Conservation (phyloP, 192 early-diverging fungal species). For the Coemansia sp. region DNA sequence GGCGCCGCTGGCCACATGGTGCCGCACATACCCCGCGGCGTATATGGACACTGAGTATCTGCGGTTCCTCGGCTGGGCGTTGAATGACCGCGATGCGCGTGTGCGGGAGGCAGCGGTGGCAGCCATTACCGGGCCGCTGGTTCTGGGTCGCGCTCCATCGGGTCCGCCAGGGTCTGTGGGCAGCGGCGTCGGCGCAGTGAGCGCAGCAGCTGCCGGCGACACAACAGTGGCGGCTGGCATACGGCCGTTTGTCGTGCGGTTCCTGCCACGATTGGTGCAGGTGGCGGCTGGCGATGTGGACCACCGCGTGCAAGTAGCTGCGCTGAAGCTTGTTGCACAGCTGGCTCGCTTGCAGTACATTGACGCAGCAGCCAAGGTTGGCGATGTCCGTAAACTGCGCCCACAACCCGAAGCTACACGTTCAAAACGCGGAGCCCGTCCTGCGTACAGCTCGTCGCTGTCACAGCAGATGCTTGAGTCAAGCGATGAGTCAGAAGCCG, state of each 20-base stretch:
- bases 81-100: slow-evolving; percentile 75
- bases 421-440: slow-evolving; percentile 9
- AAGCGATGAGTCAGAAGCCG: slow-evolving; percentile 17
- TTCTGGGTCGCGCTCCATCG: slow-evolving; percentile 56
- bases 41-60: slow-evolving; percentile 77
- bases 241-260: slow-evolving; percentile 38
- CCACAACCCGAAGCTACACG: not conserved
- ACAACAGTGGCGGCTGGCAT: slow-evolving; percentile 52
- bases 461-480: slow-evolving; percentile 53
- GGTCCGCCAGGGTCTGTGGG: slow-evolving; percentile 68
- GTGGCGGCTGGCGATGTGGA: slow-evolving; percentile 49
- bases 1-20: slow-evolving; percentile 77
- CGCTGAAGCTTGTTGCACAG: slow-evolving; percentile 32
- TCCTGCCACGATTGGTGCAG: slow-evolving; percentile 43
- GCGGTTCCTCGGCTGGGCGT: slow-evolving; percentile 82
- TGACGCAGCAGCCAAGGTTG: slow-evolving; percentile 29
- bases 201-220: slow-evolving; percentile 60
- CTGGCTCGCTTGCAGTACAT: slow-evolving; percentile 38
- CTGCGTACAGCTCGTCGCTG: slow-evolving; percentile 39
- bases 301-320: slow-evolving; percentile 43
- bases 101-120: slow-evolving; percentile 72
- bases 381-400: slow-evolving; percentile 23
- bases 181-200: slow-evolving; percentile 75
- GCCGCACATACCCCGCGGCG: slow-evolving; percentile 62
- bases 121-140: slow-evolving; percentile 58